Percentiles rank a stretch among this genome's conserved stretches.
Evolutionary conservation across 202 grass and related monocot species (phyloP).

Genomic region (Digitaria exilis): DNA sequence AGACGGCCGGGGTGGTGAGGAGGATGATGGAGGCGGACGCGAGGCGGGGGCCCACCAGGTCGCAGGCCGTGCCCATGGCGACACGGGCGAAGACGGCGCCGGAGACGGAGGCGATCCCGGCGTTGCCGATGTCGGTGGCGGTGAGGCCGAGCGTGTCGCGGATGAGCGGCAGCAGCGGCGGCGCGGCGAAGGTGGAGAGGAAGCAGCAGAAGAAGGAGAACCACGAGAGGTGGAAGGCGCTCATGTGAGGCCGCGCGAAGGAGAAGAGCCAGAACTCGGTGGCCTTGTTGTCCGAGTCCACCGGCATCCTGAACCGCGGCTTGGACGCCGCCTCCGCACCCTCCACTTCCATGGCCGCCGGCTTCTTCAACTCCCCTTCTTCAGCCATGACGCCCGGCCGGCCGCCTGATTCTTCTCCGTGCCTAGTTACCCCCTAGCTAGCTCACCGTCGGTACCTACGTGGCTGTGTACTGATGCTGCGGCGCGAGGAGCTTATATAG

Average conservation of each 20-base stretch:
- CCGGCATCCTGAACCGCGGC: constrained; percentile 69
- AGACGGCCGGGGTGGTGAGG: constrained; percentile 82
- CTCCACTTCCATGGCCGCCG: constrained; percentile 50
- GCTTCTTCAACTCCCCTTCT: neutral
- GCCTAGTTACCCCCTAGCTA: neutral
- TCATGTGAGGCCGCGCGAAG: constrained; percentile 75
- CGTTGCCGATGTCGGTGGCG: constrained; percentile 87
- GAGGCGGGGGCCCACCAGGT: constrained; percentile 76
- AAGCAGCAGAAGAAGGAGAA: constrained; percentile 99
- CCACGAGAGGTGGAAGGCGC: constrained; percentile 84
- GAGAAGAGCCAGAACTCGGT: constrained; percentile 95
- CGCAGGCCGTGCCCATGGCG: constrained; percentile 93
- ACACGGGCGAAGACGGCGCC: constrained; percentile 89
- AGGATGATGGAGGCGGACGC: constrained; percentile 80
- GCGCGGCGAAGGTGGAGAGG: constrained; percentile 83
- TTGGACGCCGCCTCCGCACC: neutral
- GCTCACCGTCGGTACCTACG: neutral
- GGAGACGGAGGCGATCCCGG: constrained; percentile 92
- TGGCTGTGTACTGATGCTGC: neutral
- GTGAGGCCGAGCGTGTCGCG: constrained; percentile 82
- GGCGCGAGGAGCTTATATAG: constrained; percentile 26
- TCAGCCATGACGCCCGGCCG: constrained; percentile 2
- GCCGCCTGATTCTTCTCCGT: too few species aligned
- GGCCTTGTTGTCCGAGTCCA: constrained; percentile 88
- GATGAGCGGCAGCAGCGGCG: constrained; percentile 86